Evolutionary conservation across 805 yeast genomes (phyloP).

Genomic region (Candida lessepsii): DNA sequence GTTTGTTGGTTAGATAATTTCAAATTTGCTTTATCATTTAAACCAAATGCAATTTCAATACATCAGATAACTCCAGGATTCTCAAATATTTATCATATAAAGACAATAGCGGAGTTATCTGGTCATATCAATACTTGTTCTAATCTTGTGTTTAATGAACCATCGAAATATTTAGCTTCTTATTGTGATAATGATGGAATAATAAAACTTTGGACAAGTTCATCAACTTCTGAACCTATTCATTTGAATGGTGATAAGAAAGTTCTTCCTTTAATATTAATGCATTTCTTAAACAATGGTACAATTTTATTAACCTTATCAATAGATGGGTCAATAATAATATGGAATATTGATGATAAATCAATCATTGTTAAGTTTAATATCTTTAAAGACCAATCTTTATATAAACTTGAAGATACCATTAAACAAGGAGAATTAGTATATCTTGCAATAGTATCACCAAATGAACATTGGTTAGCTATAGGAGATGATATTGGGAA

Average conservation of each 20-base stretch:
- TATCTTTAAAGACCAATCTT: slow-evolving; percentile 23
- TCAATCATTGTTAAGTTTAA: slow-evolving; percentile 1
- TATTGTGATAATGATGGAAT: slow-evolving; percentile 71
- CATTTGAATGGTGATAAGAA: slow-evolving; percentile 20
- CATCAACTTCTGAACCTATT: slow-evolving; percentile 45
- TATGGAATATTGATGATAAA: slow-evolving; percentile 55
- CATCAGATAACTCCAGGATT: slow-evolving; percentile 34
- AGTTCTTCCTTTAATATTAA: slow-evolving; percentile 53
- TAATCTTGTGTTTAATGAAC: slow-evolving; percentile 51
- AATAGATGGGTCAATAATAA: slow-evolving; percentile 65
- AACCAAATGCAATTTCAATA: slow-evolving; percentile 52
- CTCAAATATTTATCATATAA: slow-evolving; percentile 4
- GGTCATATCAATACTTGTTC: slow-evolving; percentile 70
- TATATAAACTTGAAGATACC: slow-evolving; percentile 17
- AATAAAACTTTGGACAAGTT: slow-evolving; percentile 74
- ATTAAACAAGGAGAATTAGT: slow-evolving; percentile 39
- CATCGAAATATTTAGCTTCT: slow-evolving; percentile 58
- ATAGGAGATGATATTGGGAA: slow-evolving; percentile 68
- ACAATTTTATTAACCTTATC: slow-evolving; percentile 46
- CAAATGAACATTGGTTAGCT: slow-evolving; percentile 48
- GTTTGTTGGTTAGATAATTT: slow-evolving; percentile 72
- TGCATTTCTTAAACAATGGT: slow-evolving; percentile 49
- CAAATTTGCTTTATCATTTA: slow-evolving; percentile 71
- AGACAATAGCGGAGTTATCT: slow-evolving; percentile 30
- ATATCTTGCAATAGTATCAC: slow-evolving; percentile 52